Base-by-base conservation (phyloP, 164 flowering plant species). In the Pachysandra terminalis region DNA sequence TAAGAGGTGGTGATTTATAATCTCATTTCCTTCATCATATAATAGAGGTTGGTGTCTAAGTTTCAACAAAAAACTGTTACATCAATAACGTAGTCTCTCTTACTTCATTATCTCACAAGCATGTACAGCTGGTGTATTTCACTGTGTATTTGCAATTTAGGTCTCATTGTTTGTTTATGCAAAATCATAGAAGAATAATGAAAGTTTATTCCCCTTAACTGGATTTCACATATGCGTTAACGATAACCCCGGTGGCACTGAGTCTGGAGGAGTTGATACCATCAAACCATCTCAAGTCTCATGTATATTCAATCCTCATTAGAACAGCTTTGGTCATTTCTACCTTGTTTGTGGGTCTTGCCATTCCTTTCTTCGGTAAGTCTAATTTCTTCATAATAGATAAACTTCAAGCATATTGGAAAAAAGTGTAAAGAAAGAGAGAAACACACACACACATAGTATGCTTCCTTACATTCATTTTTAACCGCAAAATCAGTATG, bases 231-330 rank as follows among this genome's bases (percentile, higher is more conserved):
- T 91, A 85, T 87, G 98, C 98, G 49, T 75, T 95, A 61, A 90
- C 97, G 59, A 81, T 95, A 63, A 71, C 93, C 59, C 97, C 97
- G 0, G 98, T 95, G 37, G 97, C 97, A 53, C 65, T 92, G 90
- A 79, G 98, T 84, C 80, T 95, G 56, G 97, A 95, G 76, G 98
- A 95, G 80, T 69, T 95, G 79, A 85, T 95, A 70, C 97, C 97
- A n/a, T 72, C 92, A 53, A 81, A 64, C 71, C 83, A 83, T 49
- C 62, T 55, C 60, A 88, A 87, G 71, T 86, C 92, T 52, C 81
- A 85, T 56, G 27, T 82, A 9, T 92, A 87, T 57, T 67, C 92
- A 8, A 79, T 90, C 74, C 69, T 86, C 72, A 90, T 95, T n/a
- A 82, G 97, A 81, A 90, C 96, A 32, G 84, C 77, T 13, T 78